Evolutionary conservation across 306 rosid genomes (phyloP).

Genomic region (Astragalus membranaceus): DNA sequence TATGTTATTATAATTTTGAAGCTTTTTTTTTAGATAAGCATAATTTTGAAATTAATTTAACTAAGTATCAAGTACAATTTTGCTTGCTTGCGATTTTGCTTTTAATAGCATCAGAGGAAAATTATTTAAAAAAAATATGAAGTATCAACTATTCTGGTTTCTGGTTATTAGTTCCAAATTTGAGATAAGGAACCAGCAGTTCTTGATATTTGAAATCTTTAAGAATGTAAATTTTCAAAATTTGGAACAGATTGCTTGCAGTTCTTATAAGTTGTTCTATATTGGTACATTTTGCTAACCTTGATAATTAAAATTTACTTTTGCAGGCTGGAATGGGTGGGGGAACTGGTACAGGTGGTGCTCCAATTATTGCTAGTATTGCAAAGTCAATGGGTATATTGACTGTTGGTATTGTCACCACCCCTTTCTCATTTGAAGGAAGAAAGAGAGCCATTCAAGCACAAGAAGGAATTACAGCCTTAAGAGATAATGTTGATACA

Average conservation of each 20-base stretch:
- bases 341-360: slow-evolving; percentile 99
- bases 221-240: neutral
- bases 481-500: slow-evolving; percentile 92
- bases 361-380: slow-evolving; percentile 86
- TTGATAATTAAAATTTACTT: slow-evolving; percentile 16
- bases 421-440: slow-evolving; percentile 97
- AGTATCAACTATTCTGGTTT: neutral
- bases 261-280: slow-evolving; percentile 3
- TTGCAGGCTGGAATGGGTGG: slow-evolving; percentile 99
- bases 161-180: neutral
- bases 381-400: slow-evolving; percentile 95
- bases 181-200: neutral
- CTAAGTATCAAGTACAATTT: neutral
- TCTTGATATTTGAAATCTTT: neutral
- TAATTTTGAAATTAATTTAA: neutral
- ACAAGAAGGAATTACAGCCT: slow-evolving; percentile 97
- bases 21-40: too few relatives aligned
- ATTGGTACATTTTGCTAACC: slow-evolving; percentile 1
- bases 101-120: neutral
- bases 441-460: slow-evolving; percentile 97
- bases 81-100: neutral
- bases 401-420: slow-evolving; percentile 96
- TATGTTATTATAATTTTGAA: neutral
- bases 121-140: neutral
- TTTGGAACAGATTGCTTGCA: neutral